These are phyloP conservation scores for Rhodotorula babjevae DNA, from an alignment of 768 basidiomycete genomes.

Conservation along the genomic window DNA sequence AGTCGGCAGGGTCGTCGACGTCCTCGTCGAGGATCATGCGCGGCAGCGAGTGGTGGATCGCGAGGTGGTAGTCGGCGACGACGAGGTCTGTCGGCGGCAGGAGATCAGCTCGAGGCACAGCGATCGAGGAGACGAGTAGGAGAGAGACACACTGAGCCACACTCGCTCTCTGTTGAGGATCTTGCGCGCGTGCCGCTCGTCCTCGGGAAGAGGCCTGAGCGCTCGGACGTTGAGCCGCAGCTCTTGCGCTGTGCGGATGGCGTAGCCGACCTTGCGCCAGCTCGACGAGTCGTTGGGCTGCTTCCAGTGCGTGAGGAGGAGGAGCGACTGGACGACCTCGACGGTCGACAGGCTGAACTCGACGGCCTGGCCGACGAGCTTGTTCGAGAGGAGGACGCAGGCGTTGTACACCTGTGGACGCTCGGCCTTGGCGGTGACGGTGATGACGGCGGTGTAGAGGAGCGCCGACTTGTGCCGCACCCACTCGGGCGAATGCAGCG, in stretches of 20 bases:
- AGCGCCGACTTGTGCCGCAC: not conserved
- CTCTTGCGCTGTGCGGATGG: not conserved
- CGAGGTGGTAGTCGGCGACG: slow-evolving; percentile 8
- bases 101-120: no score
- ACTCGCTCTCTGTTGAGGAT: not conserved
- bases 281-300: not conserved
- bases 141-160: not conserved
- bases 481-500: not conserved
- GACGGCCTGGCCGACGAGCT: slow-evolving; percentile 1
- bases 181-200: not conserved
- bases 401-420: not conserved
- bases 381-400: not conserved
- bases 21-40: slow-evolving; percentile 2
- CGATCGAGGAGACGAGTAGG: not conserved
- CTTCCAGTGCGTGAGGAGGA: not conserved
- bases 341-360: not conserved
- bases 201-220: not conserved
- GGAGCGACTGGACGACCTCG: slow-evolving; percentile 5
- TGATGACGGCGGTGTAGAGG: not conserved
- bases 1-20: slow-evolving; percentile 1
- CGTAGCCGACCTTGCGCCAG: not conserved
- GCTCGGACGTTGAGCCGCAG: not conserved
- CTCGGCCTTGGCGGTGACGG: not conserved
- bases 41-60: not conserved
- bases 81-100: not conserved